Evolutionary conservation across 257 asterid genomes (phyloP).

Genomic region (Gentiana dahurica): DNA sequence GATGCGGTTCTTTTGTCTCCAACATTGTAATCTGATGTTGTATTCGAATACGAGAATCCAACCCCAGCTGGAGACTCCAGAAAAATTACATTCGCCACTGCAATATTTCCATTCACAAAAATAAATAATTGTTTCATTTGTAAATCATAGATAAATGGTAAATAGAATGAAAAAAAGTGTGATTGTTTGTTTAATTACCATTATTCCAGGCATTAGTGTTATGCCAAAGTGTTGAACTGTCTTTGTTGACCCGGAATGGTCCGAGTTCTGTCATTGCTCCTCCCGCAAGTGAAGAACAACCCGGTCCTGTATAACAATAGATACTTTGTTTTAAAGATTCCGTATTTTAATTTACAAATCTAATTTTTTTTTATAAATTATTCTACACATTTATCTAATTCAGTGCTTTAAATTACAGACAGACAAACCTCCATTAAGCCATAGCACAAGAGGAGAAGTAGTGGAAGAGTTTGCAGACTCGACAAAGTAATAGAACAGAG

Average conservation of each 20-base stretch:
- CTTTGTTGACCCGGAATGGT: constrained; percentile 18
- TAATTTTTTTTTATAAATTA: background rate
- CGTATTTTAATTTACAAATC: background rate
- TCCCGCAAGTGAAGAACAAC: constrained; percentile 20
- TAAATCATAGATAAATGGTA: no score
- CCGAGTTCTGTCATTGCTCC: constrained; percentile 25
- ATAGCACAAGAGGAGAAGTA: constrained; percentile 34
- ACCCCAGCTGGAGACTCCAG: constrained; percentile 17
- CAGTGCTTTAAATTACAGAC: background rate
- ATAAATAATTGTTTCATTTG: no score
- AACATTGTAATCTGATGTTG: constrained; percentile 38
- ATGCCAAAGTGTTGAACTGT: constrained; percentile 16
- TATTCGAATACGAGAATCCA: constrained; percentile 66
- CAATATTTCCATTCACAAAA: background rate
- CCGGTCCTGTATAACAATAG: constrained; percentile 13
- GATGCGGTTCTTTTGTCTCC: constrained; percentile 46
- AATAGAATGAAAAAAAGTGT: no score
- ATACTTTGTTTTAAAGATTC: background rate
- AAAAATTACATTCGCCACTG: constrained; percentile 64
- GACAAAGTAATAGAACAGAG: no score
- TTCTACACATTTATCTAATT: background rate
- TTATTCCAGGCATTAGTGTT: constrained; percentile 20
- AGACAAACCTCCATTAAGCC: constrained; percentile 50
- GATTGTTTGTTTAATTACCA: constrained; percentile 4
- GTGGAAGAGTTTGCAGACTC: constrained; percentile 13